These are phyloP conservation scores for Orbilia brochopaga DNA, from an alignment of 2,329 filamentous ascomycete genomes.

Conservation along the genomic window DNA sequence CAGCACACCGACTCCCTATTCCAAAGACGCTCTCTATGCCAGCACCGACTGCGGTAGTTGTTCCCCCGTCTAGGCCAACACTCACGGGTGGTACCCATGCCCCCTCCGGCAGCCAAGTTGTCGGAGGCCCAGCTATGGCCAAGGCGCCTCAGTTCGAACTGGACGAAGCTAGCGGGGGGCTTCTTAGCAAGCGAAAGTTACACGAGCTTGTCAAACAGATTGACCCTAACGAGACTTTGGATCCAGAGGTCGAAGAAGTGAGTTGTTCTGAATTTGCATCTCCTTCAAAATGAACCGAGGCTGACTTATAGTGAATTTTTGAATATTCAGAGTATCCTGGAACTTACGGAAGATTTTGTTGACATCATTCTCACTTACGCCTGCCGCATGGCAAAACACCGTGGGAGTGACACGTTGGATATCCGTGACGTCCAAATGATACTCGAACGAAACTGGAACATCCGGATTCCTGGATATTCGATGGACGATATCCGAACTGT, in stretches of 20 bases:
- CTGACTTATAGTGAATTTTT: slow-evolving; percentile 22
- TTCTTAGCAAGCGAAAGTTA: slow-evolving; percentile 96
- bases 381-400: slow-evolving; percentile 90
- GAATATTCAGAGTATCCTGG: slow-evolving; percentile 73
- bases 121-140: slow-evolving; percentile 83
- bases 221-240: slow-evolving; percentile 77
- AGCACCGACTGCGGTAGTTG: slow-evolving; percentile 74
- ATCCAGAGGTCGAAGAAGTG: slow-evolving; percentile 95
- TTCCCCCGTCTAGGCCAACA: slow-evolving; percentile 78
- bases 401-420: slow-evolving; percentile 87
- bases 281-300: background rate
- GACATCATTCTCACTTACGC: slow-evolving; percentile 86
- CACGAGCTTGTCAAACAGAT: slow-evolving; percentile 95
- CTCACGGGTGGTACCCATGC: slow-evolving; percentile 77
- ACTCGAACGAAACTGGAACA: slow-evolving; percentile 84
- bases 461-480: slow-evolving; percentile 90
- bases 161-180: slow-evolving; percentile 87
- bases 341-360: slow-evolving; percentile 90
- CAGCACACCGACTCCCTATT: slow-evolving; percentile 66
- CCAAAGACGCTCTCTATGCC: slow-evolving; percentile 78
- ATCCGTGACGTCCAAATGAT: slow-evolving; percentile 84
- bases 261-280: slow-evolving; percentile 53
- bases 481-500: slow-evolving; percentile 94
- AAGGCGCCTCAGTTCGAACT: slow-evolving; percentile 84
- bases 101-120: slow-evolving; percentile 73